Evolutionary conservation across 306 rosid genomes (phyloP), one percentile per base, ranked within the genome.

Genomic region (peach (Prunus persica)): DNA sequence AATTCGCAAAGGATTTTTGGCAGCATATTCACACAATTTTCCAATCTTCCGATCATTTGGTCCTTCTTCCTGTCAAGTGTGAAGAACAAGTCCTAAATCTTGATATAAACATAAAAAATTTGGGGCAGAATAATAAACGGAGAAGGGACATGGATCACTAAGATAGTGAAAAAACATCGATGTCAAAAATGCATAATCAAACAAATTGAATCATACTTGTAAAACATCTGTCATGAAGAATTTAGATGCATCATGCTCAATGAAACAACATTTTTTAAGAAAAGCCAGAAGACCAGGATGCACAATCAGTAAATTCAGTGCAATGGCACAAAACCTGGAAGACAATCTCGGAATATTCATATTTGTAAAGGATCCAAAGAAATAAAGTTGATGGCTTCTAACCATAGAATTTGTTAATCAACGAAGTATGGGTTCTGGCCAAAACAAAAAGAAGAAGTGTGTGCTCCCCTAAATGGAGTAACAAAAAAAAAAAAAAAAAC

Each of bases 1-100:
- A 22, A 96, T 91, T 75, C 99, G 98, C 82, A 92, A 79, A 57
- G 99, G 97, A 82, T 96, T 96, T 91, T 79, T 96, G 50, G 91
- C 82, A 14, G 93, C 97, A 76, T 96, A 96, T 78, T 96, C 98
- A 63, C 99, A 92, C 55, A 96, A 83, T 60, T 92, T 96, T 71
- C 96, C 98, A 67, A 96, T 92, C 85, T 88, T 86, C 77, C 98
- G 87, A 73, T 96, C 99, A 86, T 91, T 92, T 51, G 93, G 87
- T 67, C 87, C 97, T 60, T 96, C 98, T 78, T 91, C 99, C 99
- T 95, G 83, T 76, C 76, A 70, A 71, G 65, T 72, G 22, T 57
- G 63, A 61, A 58, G 18, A 74, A 79, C 2, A 56, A 72, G 63
- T 65, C 58, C 75, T 69, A 30, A 75, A n/a, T 24, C 73, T 56